These are phyloP conservation scores for Mesotaenium endlicherianum DNA, from an alignment of 139 green algal species.

Conservation along the genomic window DNA sequence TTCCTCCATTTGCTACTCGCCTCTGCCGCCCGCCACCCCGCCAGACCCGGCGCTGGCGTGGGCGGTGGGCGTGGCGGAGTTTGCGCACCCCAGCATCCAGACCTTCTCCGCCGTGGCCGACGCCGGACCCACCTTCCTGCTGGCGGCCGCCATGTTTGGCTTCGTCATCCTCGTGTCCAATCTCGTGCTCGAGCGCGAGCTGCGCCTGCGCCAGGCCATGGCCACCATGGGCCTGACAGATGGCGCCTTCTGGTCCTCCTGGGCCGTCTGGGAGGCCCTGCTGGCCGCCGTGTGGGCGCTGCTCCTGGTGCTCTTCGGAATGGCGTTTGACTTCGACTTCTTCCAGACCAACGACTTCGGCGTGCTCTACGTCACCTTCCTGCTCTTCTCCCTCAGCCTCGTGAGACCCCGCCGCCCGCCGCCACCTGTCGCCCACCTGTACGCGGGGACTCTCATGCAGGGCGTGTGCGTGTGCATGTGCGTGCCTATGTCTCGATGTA, in stretches of 20 bases:
- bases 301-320: constrained; percentile 77
- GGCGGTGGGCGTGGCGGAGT: constrained; percentile 59
- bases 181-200: constrained; percentile 73
- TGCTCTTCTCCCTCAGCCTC: constrained; percentile 75
- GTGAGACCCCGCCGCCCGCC: neutral
- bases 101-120: constrained; percentile 66
- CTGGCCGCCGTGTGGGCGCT: constrained; percentile 54
- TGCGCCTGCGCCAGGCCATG: constrained; percentile 70
- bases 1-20: neutral
- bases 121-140: constrained; percentile 82
- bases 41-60: constrained; percentile 56
- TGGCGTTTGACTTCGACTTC: constrained; percentile 82
- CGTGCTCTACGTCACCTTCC: constrained; percentile 83
- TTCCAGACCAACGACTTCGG: constrained; percentile 87
- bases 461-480: neutral
- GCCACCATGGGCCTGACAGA: constrained; percentile 86
- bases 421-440: neutral
- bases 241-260: constrained; percentile 83
- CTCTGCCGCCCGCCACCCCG: neutral
- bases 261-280: constrained; percentile 62
- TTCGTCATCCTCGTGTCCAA: constrained; percentile 77
- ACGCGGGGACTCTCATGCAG: too few species aligned
- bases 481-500: too few species aligned
- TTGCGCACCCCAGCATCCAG: constrained; percentile 75
- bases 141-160: constrained; percentile 88